A percentile compares a stretch with the other conserved stretches of the same genome.
phyloP scores from a whole-genome alignment of 1,284 basidiomycete species.

The Dichomitus squalens region DNA sequence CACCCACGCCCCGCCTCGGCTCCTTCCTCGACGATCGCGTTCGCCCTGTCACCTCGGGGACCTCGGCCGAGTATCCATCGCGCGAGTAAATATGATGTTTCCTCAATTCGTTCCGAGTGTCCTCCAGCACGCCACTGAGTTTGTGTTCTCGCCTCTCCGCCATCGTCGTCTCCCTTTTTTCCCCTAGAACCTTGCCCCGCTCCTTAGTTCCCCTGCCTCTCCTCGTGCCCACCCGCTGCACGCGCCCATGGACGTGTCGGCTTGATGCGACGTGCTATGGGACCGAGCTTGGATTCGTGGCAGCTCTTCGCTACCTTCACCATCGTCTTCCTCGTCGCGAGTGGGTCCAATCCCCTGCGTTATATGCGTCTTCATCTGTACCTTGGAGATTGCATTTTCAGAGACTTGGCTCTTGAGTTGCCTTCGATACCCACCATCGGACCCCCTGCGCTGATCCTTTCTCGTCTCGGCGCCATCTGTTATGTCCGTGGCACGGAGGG shows the following conservation, averaged over 20 bases:
- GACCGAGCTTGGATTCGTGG: slow-evolving; percentile 5
- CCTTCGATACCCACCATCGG: slow-evolving; percentile 35
- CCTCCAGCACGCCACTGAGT: neutral
- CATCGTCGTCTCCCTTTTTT: neutral
- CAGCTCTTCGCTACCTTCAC: slow-evolving; percentile 10
- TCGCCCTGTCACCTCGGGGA: neutral
- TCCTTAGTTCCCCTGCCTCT: too few species aligned
- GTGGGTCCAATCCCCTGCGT: slow-evolving; percentile 15
- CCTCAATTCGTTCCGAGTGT: neutral
- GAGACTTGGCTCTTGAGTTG: slow-evolving; percentile 11
- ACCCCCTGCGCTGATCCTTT: slow-evolving; percentile 30
- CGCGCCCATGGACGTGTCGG: too few species aligned
- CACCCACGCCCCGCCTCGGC: neutral
- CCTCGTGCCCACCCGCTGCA: too few species aligned
- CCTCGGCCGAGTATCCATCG: neutral
- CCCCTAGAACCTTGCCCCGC: too few species aligned
- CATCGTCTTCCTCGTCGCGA: slow-evolving; percentile 4
- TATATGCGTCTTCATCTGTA: too few species aligned
- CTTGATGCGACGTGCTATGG: too few species aligned
- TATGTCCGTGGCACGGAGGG: slow-evolving; percentile 25
- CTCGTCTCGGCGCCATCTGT: slow-evolving; percentile 31
- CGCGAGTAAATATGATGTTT: neutral
- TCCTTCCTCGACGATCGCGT: slow-evolving; percentile 3
- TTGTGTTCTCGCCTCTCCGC: neutral
- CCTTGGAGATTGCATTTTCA: too few species aligned